A percentile compares a stretch with the other conserved stretches of the same genome.
These are phyloP conservation scores for Iberis pinnata DNA, from an alignment of 345 rosid species.

Conservation along the genomic window DNA sequence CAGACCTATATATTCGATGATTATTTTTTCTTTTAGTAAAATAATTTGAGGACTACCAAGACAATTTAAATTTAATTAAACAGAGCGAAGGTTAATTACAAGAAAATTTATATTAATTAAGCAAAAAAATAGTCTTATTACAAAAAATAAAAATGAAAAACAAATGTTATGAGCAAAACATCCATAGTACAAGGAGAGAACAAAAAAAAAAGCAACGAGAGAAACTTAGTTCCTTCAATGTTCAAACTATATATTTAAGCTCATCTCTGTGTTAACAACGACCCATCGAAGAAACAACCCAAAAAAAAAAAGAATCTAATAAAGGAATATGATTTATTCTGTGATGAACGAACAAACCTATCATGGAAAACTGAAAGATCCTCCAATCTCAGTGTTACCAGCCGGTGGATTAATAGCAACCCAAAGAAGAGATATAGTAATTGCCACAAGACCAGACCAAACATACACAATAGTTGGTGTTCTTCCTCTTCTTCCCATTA, in stretches of 20 bases:
- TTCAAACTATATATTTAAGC: not conserved
- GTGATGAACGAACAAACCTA: slow-evolving; percentile 22
- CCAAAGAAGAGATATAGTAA: slow-evolving; percentile 97
- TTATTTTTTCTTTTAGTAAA: too few relatives aligned
- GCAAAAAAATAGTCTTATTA: too few relatives aligned
- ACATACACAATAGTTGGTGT: slow-evolving; percentile 95
- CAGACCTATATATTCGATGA: too few relatives aligned
- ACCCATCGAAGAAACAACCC: slow-evolving; percentile 8
- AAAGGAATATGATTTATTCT: slow-evolving; percentile 15
- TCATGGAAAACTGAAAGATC: slow-evolving; percentile 87
- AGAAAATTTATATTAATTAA: too few relatives aligned
- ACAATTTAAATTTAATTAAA: too few relatives aligned
- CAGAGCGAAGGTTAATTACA: too few relatives aligned
- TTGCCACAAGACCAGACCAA: slow-evolving; percentile 93
- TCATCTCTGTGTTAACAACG: slow-evolving; percentile 16
- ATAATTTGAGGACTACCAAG: too few relatives aligned
- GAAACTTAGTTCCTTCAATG: too few relatives aligned
- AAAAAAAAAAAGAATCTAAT: slow-evolving; percentile 12
- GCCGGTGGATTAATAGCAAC: slow-evolving; percentile 91
- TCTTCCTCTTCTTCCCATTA: slow-evolving; percentile 95
- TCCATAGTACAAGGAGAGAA: too few relatives aligned
- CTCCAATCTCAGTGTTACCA: slow-evolving; percentile 63
- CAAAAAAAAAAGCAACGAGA: too few relatives aligned
- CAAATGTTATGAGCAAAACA: too few relatives aligned
- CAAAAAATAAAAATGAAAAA: too few relatives aligned